Conservation (phyloP, 2,329 filamentous ascomycete genomes). For the Xylariaceae sp. region DNA sequence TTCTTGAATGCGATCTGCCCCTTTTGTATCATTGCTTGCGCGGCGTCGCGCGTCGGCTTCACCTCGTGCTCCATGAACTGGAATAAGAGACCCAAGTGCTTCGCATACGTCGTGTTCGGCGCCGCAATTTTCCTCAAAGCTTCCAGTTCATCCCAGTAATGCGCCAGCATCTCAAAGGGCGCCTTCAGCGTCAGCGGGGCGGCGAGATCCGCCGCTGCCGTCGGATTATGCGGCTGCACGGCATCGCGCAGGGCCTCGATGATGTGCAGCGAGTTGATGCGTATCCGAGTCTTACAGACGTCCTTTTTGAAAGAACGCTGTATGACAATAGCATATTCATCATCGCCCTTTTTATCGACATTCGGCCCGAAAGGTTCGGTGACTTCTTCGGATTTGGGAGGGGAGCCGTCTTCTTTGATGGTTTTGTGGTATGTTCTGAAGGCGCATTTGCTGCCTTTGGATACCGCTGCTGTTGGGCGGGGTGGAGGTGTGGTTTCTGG, state of each 20-base stretch:
- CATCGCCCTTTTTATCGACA: constrained; percentile 18
- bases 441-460: constrained; percentile 22
- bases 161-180: constrained; percentile 28
- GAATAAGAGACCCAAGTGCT: constrained; percentile 29
- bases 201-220: constrained; percentile 12
- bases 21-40: constrained; percentile 26
- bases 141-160: constrained; percentile 28
- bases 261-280: constrained; percentile 29
- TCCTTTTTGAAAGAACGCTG: constrained; percentile 19
- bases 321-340: constrained; percentile 26
- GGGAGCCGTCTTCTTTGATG: constrained; percentile 4
- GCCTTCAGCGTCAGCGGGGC: constrained; percentile 22
- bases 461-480: too few relatives aligned
- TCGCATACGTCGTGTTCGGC: constrained; percentile 7
- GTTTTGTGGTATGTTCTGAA: constrained; percentile 27
- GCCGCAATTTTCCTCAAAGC: constrained; percentile 17
- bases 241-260: constrained; percentile 27
- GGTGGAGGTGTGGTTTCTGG: background rate
- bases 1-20: constrained; percentile 25
- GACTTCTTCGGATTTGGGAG: constrained; percentile 15
- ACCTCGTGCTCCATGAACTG: constrained; percentile 30
- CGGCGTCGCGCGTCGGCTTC: constrained; percentile 19
- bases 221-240: constrained; percentile 20
- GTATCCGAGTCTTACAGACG: constrained; percentile 19
- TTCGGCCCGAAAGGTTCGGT: constrained; percentile 24